Conservation (phyloP, 495 filamentous ascomycete genomes). For the Penicillium silybi region DNA sequence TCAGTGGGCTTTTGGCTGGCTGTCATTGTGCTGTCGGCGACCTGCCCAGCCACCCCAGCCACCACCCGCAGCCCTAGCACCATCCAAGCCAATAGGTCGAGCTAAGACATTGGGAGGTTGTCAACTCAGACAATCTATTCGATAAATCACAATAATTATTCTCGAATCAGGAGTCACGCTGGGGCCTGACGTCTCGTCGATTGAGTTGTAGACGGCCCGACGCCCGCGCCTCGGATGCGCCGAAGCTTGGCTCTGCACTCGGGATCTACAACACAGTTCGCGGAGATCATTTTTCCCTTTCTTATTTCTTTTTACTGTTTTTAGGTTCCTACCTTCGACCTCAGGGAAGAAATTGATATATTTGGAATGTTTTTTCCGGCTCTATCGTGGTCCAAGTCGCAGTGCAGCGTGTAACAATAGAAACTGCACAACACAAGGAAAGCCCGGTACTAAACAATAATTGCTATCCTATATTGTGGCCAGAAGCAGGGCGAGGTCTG, state of each 20-base stretch:
- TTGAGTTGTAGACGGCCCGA: constrained; percentile 12
- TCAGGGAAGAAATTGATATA: too few species aligned
- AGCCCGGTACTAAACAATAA: constrained; percentile 2
- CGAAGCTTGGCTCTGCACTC: constrained; percentile 15
- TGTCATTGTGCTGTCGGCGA: constrained; percentile 16
- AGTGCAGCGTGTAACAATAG: not conserved
- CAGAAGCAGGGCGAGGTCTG: not conserved
- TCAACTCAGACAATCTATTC: constrained; percentile 15
- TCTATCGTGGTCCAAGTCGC: not conserved
- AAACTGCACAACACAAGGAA: not conserved
- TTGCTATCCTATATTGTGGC: constrained; percentile 1
- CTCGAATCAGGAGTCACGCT: constrained; percentile 4
- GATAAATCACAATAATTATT: constrained; percentile 8
- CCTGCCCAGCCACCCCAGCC: constrained; percentile 31
- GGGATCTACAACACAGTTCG: not conserved
- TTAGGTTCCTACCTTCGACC: too few species aligned
- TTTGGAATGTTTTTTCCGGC: not conserved
- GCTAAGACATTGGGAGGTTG: constrained; percentile 17
- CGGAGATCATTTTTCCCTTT: not conserved
- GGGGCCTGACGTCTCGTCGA: not conserved
- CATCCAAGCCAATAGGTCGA: constrained; percentile 18
- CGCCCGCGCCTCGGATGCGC: not conserved
- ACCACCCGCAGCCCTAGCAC: constrained; percentile 8
- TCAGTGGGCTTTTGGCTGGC: constrained; percentile 23
- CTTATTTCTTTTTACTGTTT: not conserved